phyloP scores from a whole-genome alignment of 306 rosid species.

The Dicorynia guianensis region DNA sequence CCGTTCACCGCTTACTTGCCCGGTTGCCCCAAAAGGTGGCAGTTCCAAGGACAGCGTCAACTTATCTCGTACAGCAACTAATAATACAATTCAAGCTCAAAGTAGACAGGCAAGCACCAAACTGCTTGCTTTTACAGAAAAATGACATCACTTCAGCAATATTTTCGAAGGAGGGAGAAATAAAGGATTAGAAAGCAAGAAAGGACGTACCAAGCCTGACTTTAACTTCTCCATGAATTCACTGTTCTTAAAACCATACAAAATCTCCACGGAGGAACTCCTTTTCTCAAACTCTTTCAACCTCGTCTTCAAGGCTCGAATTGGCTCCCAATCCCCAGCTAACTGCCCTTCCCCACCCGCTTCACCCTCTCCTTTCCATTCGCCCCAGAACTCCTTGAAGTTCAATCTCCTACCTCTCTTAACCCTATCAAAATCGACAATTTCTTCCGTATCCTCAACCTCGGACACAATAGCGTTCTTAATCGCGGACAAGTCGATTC shows the following conservation, averaged over 20 bases:
- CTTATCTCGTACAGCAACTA: neutral
- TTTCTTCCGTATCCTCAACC: slow-evolving; percentile 53
- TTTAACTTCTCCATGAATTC: slow-evolving; percentile 70
- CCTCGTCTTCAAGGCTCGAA: slow-evolving; percentile 66
- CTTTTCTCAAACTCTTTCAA: slow-evolving; percentile 70
- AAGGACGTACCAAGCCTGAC: slow-evolving; percentile 60
- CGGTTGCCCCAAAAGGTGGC: neutral
- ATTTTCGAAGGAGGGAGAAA: neutral
- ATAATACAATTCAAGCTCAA: neutral
- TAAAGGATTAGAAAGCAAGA: slow-evolving; percentile 4
- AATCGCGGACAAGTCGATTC: slow-evolving; percentile 72
- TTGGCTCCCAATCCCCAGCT: slow-evolving; percentile 66
- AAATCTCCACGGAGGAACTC: slow-evolving; percentile 53
- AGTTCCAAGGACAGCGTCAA: neutral
- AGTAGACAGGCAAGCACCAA: neutral
- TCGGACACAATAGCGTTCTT: slow-evolving; percentile 67
- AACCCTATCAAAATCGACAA: slow-evolving; percentile 45
- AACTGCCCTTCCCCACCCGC: slow-evolving; percentile 45
- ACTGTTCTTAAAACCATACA: slow-evolving; percentile 60
- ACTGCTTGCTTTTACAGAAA: neutral
- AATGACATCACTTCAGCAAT: neutral
- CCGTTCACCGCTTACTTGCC: neutral
- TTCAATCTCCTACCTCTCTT: slow-evolving; percentile 48
- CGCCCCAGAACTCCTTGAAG: slow-evolving; percentile 69
- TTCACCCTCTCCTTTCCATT: slow-evolving; percentile 58